Evolutionary conservation across 176 grass and related monocot species (phyloP), one percentile per base, ranked within the genome.

Genomic region (Carex scoparia): DNA sequence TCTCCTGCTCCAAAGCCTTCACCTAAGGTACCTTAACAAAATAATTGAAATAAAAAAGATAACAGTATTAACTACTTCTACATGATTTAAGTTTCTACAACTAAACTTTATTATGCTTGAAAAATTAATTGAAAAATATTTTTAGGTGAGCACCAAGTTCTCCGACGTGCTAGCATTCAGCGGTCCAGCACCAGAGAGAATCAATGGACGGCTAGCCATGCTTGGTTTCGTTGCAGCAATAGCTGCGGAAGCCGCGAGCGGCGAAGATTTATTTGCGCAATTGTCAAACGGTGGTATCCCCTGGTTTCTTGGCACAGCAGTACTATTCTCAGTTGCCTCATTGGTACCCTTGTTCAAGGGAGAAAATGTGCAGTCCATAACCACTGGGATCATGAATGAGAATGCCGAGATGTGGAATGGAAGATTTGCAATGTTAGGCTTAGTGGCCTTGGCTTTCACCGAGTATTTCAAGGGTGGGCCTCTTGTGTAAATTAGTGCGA

Each of bases 341-440:
- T 67, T 97, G 48, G 87, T 87, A 46, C 94, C 94, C 19, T 38
- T 97, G 66, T 91, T 97, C 16, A 81, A 79, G 12, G 94, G 94
- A 0, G 76, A 85, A 10, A 94, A 10, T 62, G 89, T 81, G 0
- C 85, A 94, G 86, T 73, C n/a, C 2, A 89, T 86, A 80, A 61
- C 85, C 3, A 38, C 46, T 0, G 84, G 62, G 14, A 0, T 94
- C 2, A 87, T 91, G 87, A 91, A 10, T 53, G 89, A 87, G 15
- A 72, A 91, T 49, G 94, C 94, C 1, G 94, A 94, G 92, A 73
- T 97, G 61, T 97, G 90, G 92, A 97, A 97, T 66, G 94, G 94
- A 0, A 84, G 94, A 1, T 84, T 92, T 83, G 94, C 94, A 79
- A 97, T 97, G 94, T 53, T 97, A 61, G 94, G 92, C 0, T 84